Evolutionary conservation across 768 basidiomycete species (phyloP).

Genomic region (Lentinus brumalis): DNA sequence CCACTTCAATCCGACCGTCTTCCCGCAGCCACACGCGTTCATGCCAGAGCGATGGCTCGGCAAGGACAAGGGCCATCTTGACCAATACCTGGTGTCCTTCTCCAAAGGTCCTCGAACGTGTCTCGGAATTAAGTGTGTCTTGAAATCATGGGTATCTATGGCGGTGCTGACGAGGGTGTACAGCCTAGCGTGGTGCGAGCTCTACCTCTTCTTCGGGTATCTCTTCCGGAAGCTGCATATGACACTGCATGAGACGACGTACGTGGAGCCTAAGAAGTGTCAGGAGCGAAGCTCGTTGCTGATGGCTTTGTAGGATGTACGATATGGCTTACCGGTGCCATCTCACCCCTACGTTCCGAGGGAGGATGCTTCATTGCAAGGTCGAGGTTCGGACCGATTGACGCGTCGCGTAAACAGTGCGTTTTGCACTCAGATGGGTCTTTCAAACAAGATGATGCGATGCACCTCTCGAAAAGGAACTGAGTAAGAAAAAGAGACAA

Average conservation of each 20-base stretch:
- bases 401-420: no score
- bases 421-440: no score
- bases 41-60: constrained; percentile 47
- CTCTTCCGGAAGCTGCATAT: constrained; percentile 43
- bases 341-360: not conserved
- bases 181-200: constrained; percentile 47
- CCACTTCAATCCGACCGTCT: constrained; percentile 42
- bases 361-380: no score
- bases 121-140: constrained; percentile 44
- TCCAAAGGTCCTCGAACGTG: constrained; percentile 49
- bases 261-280: not conserved
- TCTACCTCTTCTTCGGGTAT: constrained; percentile 44
- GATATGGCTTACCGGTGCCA: not conserved
- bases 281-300: not conserved
- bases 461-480: no score
- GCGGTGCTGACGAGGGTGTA: not conserved
- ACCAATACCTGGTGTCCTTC: constrained; percentile 44
- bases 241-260: constrained; percentile 23
- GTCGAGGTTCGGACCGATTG: no score
- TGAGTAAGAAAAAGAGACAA: no score
- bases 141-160: not conserved
- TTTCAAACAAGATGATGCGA: no score
- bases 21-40: constrained; percentile 42
- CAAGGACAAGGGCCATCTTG: constrained; percentile 37
- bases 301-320: not conserved